Evolutionary conservation across 2,329 filamentous ascomycete genomes (phyloP).

Genomic region (Cercospora nicotianae): DNA sequence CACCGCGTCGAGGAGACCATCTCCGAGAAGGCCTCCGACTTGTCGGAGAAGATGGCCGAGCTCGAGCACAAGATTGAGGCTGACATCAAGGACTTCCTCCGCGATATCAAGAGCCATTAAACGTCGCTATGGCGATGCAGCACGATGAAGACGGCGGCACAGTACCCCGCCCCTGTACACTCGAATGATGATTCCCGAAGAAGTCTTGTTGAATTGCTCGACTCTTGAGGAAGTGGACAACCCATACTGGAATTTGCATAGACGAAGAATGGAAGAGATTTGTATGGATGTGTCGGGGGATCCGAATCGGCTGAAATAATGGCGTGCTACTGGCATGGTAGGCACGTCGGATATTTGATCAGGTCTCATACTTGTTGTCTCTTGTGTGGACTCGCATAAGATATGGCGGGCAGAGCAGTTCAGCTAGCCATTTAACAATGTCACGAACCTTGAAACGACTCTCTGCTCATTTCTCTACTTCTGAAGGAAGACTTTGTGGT

Average conservation of each 20-base stretch:
- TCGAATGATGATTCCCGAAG: not conserved
- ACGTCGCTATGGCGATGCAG: not conserved
- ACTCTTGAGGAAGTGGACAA: not conserved
- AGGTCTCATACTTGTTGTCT: slow-evolving; percentile 1
- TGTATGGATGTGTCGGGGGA: slow-evolving; percentile 3
- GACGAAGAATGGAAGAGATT: slow-evolving; percentile 3
- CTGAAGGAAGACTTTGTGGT: not conserved
- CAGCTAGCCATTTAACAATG: not conserved
- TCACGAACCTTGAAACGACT: not conserved
- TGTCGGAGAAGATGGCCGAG: slow-evolving; percentile 48
- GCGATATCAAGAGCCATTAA: slow-evolving; percentile 27
- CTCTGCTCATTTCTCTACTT: not conserved
- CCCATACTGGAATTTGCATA: slow-evolving; percentile 5
- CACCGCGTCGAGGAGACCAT: slow-evolving; percentile 29
- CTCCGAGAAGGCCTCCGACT: slow-evolving; percentile 39
- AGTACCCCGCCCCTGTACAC: not conserved
- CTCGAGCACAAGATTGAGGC: slow-evolving; percentile 39
- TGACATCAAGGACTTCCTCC: slow-evolving; percentile 53
- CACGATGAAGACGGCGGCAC: not conserved
- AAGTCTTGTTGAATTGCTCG: not conserved
- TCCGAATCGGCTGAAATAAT: not conserved
- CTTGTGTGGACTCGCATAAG: not conserved
- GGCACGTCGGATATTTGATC: not conserved
- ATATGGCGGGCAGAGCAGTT: not conserved
- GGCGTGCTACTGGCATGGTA: not conserved